Evolutionary conservation across 2,329 filamentous ascomycete species (phyloP).

Genomic region (Exophiala phaeomuriformis): DNA sequence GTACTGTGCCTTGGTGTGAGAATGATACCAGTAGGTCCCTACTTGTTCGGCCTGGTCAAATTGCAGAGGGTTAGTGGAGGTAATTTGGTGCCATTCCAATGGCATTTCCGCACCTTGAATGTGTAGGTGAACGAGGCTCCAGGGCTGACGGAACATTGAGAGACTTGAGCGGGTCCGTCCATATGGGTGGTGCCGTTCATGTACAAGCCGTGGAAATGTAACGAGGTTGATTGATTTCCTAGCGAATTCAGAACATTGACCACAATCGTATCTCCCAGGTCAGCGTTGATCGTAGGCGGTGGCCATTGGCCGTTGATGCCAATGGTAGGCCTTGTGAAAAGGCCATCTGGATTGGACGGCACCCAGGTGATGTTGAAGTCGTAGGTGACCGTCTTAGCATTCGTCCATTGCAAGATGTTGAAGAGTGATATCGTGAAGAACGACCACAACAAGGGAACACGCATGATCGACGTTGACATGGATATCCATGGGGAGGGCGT

Average conservation of each 20-base stretch:
- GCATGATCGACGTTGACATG: no score
- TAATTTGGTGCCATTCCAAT: background rate
- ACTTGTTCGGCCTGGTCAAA: background rate
- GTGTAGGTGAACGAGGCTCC: constrained; percentile 58
- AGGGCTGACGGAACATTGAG: constrained; percentile 60
- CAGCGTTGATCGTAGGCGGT: constrained; percentile 62
- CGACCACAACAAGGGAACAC: no score
- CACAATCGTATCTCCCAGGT: constrained; percentile 63
- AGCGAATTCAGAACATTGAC: constrained; percentile 63
- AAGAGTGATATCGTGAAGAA: background rate
- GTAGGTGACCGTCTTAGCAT: constrained; percentile 26
- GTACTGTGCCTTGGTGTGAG: constrained; percentile 48
- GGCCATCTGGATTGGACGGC: constrained; percentile 48
- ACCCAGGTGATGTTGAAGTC: constrained; percentile 51
- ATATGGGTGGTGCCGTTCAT: constrained; percentile 68
- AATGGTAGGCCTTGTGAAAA: constrained; percentile 47
- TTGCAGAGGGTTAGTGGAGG: background rate
- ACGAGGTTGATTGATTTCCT: constrained; percentile 54
- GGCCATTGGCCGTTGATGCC: constrained; percentile 71
- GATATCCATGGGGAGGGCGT: no score
- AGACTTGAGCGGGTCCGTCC: constrained; percentile 63
- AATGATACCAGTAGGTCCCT: constrained; percentile 60
- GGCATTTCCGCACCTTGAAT: constrained; percentile 49
- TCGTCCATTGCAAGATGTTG: background rate
- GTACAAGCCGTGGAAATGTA: constrained; percentile 72